phyloP scores from a whole-genome alignment of 2,329 filamentous ascomycete genomes.

The Sporothrix protearum region DNA sequence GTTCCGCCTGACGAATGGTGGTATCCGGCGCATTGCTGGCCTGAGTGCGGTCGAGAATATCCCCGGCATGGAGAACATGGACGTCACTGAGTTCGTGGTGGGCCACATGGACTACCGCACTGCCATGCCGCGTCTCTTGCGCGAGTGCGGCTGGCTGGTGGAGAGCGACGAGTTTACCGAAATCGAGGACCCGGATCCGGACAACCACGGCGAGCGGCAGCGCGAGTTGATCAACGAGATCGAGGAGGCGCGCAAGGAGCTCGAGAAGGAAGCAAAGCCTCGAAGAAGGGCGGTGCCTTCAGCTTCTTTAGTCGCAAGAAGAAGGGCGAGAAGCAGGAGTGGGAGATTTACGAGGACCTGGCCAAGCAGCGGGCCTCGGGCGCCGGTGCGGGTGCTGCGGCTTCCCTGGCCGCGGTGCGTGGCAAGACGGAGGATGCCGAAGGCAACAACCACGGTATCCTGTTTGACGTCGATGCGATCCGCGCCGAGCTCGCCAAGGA shows the following conservation, averaged over 20 bases:
- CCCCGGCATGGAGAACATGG: slow-evolving; percentile 81
- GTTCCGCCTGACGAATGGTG: slow-evolving; percentile 89
- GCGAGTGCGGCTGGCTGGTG: slow-evolving; percentile 85
- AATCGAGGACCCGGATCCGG: slow-evolving; percentile 95
- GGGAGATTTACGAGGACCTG: slow-evolving; percentile 85
- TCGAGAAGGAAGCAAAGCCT: slow-evolving; percentile 70
- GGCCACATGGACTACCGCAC: slow-evolving; percentile 97
- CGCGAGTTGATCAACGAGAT: slow-evolving; percentile 94
- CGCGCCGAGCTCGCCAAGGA: slow-evolving; percentile 76
- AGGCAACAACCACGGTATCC: slow-evolving; percentile 59
- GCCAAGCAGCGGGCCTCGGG: slow-evolving; percentile 17
- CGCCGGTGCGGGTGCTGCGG: slow-evolving; percentile 12
- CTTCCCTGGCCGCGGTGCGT: slow-evolving; percentile 22
- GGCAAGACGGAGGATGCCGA: slow-evolving; percentile 48
- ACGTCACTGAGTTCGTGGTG: slow-evolving; percentile 78
- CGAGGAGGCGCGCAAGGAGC: slow-evolving; percentile 82
- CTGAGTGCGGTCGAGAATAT: slow-evolving; percentile 71
- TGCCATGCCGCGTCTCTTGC: slow-evolving; percentile 82
- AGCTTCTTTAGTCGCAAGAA: slow-evolving; percentile 81
- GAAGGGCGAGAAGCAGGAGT: slow-evolving; percentile 75
- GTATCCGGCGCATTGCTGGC: slow-evolving; percentile 83
- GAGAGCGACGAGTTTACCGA: slow-evolving; percentile 92
- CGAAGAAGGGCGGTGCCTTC: slow-evolving; percentile 56
- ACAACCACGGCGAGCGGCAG: slow-evolving; percentile 83
- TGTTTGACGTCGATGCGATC: slow-evolving; percentile 96